These are phyloP conservation scores for Priceomyces castillae DNA, from an alignment of 805 yeast species.

Conservation along the genomic window DNA sequence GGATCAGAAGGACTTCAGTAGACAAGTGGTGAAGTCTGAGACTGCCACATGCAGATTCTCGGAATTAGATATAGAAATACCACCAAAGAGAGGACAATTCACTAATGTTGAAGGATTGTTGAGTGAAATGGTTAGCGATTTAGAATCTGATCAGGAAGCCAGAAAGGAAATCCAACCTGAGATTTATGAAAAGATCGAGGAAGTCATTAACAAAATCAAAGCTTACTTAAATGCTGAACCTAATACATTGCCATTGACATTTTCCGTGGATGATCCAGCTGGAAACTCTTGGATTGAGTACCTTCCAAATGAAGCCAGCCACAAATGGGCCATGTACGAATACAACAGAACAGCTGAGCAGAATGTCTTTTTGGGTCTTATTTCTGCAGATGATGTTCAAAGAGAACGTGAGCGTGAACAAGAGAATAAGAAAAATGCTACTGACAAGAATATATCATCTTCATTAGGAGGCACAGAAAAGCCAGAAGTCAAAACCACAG, in stretches of 20 bases:
- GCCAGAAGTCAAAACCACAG: conserved; percentile 34
- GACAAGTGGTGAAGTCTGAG: conserved; percentile 92
- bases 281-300: conserved; percentile 97
- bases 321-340: conserved; percentile 84
- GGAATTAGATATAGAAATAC: conserved; percentile 90
- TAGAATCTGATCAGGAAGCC: conserved; percentile 74
- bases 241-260: conserved; percentile 70
- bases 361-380: conserved; percentile 77
- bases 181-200: conserved; percentile 69
- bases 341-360: conserved; percentile 87
- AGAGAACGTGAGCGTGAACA: conserved; percentile 46
- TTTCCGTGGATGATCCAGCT: conserved; percentile 85
- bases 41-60: conserved; percentile 74
- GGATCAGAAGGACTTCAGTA: conserved; percentile 66
- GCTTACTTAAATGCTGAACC: conserved; percentile 63
- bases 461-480: conserved; percentile 11
- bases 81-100: conserved; percentile 90
- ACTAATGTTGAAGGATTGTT: conserved; percentile 91
- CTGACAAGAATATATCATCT: conserved; percentile 27
- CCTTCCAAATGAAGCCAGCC: conserved; percentile 80
- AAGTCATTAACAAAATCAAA: conserved; percentile 59
- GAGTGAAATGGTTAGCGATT: conserved; percentile 77
- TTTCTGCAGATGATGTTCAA: conserved; percentile 64
- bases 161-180: conserved; percentile 76
- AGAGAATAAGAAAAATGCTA: conserved; percentile 43